Evolutionary conservation across 73 alveolate genomes (phyloP), one percentile per base, ranked within the genome.

Genomic region (Paramecium bursaria): DNA sequence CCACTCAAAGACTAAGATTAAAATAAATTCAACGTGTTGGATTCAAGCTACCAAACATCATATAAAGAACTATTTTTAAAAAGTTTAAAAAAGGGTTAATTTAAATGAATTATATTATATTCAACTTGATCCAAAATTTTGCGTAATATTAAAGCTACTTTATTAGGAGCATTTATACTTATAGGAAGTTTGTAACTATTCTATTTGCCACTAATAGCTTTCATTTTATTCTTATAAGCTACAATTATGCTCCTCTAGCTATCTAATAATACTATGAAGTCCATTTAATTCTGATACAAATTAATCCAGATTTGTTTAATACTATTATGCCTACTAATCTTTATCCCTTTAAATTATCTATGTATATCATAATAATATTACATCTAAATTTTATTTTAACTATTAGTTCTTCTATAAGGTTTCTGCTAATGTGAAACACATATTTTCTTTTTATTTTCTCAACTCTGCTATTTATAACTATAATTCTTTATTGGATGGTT

Each of bases 61-160:
- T 67, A 67, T 67, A 67, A 67, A 67, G 82, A 67, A 42, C 22
- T 67, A 67, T 67, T 67, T 67, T 67, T 33, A 39, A 67, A 67
- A 21, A 67, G 82, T 67, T 33, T 33, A 35, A 67, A 42, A 67
- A 57, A 39, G 25, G n/a, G 26, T 39, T 39, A 67, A 67, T 67
- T 30, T 30, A 57, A 57, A 57, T 57, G 76, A 57, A 57, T n/a
- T n/a, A n/a, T 39, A 39, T 7, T 39, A 39, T 39, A 39, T 7
- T 67, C 82, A 67, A 67, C 82, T 47, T 15, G 55, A 13, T 35
- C 82, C 82, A 67, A 67, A 67, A 42, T 67, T 67, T n/a, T 67
- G 55, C 10, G 53, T 57, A 30, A 30, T 19, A 57, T 57, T 27
- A 7, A 57, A 57, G 27, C 76, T 57, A 2, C 17, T 30, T 10